Evolutionary conservation across 2,329 filamentous ascomycete genomes (phyloP).

Genomic region (Phyllosticta citriasiana): DNA sequence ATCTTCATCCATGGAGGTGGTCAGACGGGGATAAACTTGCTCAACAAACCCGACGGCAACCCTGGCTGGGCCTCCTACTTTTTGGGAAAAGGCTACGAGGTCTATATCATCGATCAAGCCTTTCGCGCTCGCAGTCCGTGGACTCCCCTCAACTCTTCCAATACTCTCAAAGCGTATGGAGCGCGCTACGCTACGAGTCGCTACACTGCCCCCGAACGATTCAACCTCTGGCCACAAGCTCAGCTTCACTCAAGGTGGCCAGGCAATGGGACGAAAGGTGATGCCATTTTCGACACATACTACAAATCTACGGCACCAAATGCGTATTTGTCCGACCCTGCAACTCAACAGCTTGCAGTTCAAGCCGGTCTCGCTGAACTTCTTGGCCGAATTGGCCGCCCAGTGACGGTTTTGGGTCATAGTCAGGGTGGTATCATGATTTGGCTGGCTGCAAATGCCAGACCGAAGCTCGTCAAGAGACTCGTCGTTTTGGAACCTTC

Average conservation of each 20-base stretch:
- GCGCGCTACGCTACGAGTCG: conserved; percentile 15
- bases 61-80: conserved; percentile 42
- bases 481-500: conserved; percentile 30
- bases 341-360: conserved; percentile 1
- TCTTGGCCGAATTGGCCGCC: conserved; percentile 32
- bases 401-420: conserved; percentile 39
- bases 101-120: conserved; percentile 40
- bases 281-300: conserved; percentile 40
- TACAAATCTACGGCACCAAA: conserved; percentile 16
- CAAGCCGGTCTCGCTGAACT: conserved; percentile 20
- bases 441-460: conserved; percentile 40
- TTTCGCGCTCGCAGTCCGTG: conserved; percentile 38
- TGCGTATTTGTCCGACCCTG: not conserved
- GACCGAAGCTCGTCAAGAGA: conserved; percentile 38
- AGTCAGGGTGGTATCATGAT: conserved; percentile 39
- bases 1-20: conserved; percentile 21
- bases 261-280: conserved; percentile 23
- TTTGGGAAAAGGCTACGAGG: conserved; percentile 35
- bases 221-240: conserved; percentile 33
- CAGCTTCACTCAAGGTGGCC: conserved; percentile 35
- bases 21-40: conserved; percentile 24
- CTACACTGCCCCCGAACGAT: conserved; percentile 27
- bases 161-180: conserved; percentile 10
- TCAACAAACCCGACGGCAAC: conserved; percentile 39
- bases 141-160: conserved; percentile 23